Evolutionary conservation across 495 filamentous ascomycete species (phyloP), one percentile per base, ranked within the genome.

Genomic region (Lophiotrema nucula): DNA sequence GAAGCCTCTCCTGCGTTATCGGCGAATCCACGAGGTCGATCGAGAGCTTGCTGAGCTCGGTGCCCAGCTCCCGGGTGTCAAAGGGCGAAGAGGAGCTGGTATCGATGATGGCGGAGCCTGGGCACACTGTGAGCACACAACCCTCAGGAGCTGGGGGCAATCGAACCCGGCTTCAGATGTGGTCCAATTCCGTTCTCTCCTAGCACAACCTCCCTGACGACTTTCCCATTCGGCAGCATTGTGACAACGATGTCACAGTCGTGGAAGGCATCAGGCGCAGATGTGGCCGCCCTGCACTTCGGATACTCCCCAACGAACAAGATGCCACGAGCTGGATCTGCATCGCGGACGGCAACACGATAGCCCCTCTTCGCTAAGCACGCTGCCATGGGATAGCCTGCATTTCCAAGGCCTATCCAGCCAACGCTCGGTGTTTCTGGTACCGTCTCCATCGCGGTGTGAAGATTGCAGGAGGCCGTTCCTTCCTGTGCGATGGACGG

Each of bases 361-460:
- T 70, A 64, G 11, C 66, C 66, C 18, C 64, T 53, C 48, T 66
- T 69, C 6, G 56, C 64, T 16, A 70, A 52, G 52, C 67, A 67
- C 4, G 66, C 58, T 10, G 64, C 66, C 64, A 67, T 67, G 23
- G 53, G 54, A 37, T 47, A 67, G 23, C 68, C 68, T 10, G 68
- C 66, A 49, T 67, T 69, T 16, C 68, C 68, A 6, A 69, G 58
- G 39, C 68, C 68, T 24, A 70, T 67, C 22, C 65, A 70, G 28
- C 67, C 67, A 19, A 69, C 46, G 26, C 19, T 67, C n/a, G 13
- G 47, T 15, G n/a, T n/a, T n/a, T n/a, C n/a, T n/a, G n/a, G n/a
- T n/a, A n/a, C n/a, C n/a, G 18, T 4, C 8, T 55, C 42, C 47
- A 50, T 51, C 35, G 26, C 28, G 44, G 11, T 23, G 24, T 23